Conservation (phyloP, 345 rosid species). For the Populus alba region DNA sequence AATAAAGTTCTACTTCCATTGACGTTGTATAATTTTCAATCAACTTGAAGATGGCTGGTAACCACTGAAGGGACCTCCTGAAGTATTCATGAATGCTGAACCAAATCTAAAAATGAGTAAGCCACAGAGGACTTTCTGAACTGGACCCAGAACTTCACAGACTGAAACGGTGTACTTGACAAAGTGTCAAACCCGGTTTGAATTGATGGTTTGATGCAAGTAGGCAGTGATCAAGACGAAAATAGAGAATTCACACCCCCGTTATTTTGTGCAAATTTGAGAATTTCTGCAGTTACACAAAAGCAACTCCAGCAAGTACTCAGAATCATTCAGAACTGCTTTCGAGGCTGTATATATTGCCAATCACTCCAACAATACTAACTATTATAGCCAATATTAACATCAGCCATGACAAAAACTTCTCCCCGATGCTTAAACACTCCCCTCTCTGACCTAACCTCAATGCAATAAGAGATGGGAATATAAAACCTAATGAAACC, state of each 20-base stretch:
- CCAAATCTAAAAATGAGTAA: background rate
- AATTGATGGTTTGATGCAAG: background rate
- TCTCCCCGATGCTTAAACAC: conserved; percentile 48
- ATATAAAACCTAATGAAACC: conserved; percentile 85
- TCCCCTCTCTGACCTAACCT: conserved; percentile 50
- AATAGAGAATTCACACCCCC: background rate
- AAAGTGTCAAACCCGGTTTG: background rate
- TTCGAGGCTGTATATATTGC: conserved; percentile 65
- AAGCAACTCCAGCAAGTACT: background rate
- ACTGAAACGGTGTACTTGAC: background rate
- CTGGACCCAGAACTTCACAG: background rate
- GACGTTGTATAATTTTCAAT: background rate
- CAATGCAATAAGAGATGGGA: conserved; percentile 81
- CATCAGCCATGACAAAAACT: conserved; percentile 62
- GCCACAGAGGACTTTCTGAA: background rate
- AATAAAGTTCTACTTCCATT: background rate
- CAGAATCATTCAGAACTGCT: conserved; percentile 37
- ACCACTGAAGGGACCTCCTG: background rate
- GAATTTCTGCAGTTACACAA: background rate
- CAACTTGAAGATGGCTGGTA: background rate
- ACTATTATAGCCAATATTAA: conserved; percentile 65
- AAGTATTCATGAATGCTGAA: background rate
- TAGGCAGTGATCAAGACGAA: background rate
- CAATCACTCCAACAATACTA: conserved; percentile 66
- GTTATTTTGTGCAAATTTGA: background rate